Conservation (phyloP, 2,329 filamentous ascomycete species). For the Aureobasidium lini region DNA sequence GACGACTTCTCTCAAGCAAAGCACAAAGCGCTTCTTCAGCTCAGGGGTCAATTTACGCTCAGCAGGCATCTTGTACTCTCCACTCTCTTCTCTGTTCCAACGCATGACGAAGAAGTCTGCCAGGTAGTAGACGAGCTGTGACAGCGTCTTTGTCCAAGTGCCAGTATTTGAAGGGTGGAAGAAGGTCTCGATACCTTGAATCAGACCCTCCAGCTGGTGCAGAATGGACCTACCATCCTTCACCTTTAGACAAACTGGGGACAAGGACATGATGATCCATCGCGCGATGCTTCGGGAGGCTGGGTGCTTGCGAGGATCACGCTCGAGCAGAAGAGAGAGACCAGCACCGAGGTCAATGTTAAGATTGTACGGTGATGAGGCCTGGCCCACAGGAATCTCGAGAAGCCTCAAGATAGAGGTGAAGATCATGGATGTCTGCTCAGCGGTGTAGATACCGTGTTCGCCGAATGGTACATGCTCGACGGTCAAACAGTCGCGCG, state of each 20-base stretch:
- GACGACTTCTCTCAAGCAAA: slow-evolving; percentile 81
- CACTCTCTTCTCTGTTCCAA: slow-evolving; percentile 91
- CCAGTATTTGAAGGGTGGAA: slow-evolving; percentile 98
- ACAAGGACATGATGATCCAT: slow-evolving; percentile 89
- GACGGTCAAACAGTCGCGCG: slow-evolving; percentile 72
- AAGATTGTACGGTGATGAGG: slow-evolving; percentile 79
- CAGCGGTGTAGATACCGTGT: slow-evolving; percentile 83
- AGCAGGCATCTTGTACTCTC: slow-evolving; percentile 77
- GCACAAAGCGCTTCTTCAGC: slow-evolving; percentile 83
- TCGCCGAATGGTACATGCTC: slow-evolving; percentile 71
- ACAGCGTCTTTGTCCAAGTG: slow-evolving; percentile 79
- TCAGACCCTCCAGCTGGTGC: slow-evolving; percentile 77
- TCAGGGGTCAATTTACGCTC: slow-evolving; percentile 71
- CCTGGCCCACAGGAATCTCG: slow-evolving; percentile 93
- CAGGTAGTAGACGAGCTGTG: slow-evolving; percentile 85
- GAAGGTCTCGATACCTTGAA: slow-evolving; percentile 95
- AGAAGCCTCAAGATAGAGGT: slow-evolving; percentile 82
- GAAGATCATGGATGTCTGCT: slow-evolving; percentile 88
- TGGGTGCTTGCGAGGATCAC: slow-evolving; percentile 89
- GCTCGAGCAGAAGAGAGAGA: slow-evolving; percentile 76
- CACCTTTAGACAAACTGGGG: slow-evolving; percentile 70
- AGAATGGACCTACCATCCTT: slow-evolving; percentile 63
- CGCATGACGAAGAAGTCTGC: slow-evolving; percentile 95
- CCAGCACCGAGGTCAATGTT: slow-evolving; percentile 77
- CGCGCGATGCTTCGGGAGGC: slow-evolving; percentile 85